Conservation (phyloP, 305 asterid genomes). For the Fraxinus floribunda region DNA sequence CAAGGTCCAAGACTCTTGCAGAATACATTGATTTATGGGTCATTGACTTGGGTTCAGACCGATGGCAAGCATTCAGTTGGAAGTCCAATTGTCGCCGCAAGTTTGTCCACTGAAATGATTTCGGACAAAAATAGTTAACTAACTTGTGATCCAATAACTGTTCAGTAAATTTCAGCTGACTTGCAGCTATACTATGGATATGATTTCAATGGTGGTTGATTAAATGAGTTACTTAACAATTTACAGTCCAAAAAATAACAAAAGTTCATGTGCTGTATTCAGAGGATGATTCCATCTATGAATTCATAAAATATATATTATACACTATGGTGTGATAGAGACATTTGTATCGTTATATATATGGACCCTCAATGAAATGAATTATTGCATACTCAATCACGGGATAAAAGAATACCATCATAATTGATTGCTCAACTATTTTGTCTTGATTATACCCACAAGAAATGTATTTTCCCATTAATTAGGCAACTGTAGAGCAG, state of each 20-base stretch:
- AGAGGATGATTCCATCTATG: neutral
- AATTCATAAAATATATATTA: conserved; percentile 1
- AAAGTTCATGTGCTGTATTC: neutral
- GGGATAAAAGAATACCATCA: neutral
- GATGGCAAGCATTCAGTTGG: conserved; percentile 49
- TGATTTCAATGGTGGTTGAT: conserved; percentile 9
- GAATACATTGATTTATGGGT: conserved; percentile 42
- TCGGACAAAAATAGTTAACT: conserved; percentile 3
- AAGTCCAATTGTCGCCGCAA: conserved; percentile 71
- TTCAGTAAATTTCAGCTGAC: neutral
- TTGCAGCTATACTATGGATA: neutral
- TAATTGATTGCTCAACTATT: neutral
- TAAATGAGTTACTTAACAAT: conserved; percentile 6
- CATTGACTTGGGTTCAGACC: conserved; percentile 60
- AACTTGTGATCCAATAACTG: conserved; percentile 10
- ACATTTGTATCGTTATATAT: conserved; percentile 13
- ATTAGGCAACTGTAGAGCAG: neutral
- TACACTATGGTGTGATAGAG: conserved; percentile 21
- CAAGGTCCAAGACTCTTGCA: conserved; percentile 39
- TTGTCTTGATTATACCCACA: neutral
- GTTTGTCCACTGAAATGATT: conserved; percentile 17
- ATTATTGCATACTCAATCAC: neutral
- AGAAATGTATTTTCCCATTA: neutral
- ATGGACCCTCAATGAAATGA: conserved; percentile 11
- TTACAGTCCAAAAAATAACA: neutral